phyloP scores from a whole-genome alignment of 1,284 basidiomycete genomes.

The Thelephora terrestris region DNA sequence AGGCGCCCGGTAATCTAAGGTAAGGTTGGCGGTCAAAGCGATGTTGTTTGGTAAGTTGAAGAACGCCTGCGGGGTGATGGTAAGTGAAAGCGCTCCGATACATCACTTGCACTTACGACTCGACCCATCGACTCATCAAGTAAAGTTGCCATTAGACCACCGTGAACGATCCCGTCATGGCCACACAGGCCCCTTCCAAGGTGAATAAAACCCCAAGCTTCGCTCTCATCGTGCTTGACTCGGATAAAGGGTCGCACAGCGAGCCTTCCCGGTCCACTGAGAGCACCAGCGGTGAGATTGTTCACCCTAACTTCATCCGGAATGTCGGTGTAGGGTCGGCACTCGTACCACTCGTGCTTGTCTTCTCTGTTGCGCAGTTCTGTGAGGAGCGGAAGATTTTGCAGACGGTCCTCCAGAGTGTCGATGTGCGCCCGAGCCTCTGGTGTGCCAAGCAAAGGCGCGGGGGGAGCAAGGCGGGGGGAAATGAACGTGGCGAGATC shows the following conservation, averaged over 20 bases:
- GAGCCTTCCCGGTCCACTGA: constrained; percentile 79
- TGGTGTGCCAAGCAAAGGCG: constrained; percentile 49
- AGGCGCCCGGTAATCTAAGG: constrained; percentile 70
- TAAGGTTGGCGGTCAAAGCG: constrained; percentile 84
- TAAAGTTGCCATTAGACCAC: constrained; percentile 84
- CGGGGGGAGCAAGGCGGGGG: constrained; percentile 64
- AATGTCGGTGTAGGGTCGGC: constrained; percentile 63
- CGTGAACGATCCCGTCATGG: constrained; percentile 91
- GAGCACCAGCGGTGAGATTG: constrained; percentile 75
- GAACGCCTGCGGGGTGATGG: constrained; percentile 48
- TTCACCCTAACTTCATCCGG: constrained; percentile 67
- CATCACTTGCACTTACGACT: constrained; percentile 43
- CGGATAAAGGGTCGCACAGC: constrained; percentile 71
- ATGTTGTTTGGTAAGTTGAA: constrained; percentile 80
- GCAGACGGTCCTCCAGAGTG: constrained; percentile 59
- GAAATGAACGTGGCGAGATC: constrained; percentile 51
- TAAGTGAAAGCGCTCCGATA: not conserved
- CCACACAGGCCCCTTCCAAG: constrained; percentile 83
- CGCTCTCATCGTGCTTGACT: constrained; percentile 64
- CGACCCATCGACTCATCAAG: constrained; percentile 83
- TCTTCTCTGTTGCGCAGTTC: constrained; percentile 38
- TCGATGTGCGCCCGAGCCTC: constrained; percentile 51
- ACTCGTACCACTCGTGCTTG: constrained; percentile 60
- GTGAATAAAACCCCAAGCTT: constrained; percentile 66
- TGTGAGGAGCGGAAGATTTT: constrained; percentile 52